Base-by-base conservation (phyloP, 1,139 yeast species). In the Blastobotrys petasosporus region DNA sequence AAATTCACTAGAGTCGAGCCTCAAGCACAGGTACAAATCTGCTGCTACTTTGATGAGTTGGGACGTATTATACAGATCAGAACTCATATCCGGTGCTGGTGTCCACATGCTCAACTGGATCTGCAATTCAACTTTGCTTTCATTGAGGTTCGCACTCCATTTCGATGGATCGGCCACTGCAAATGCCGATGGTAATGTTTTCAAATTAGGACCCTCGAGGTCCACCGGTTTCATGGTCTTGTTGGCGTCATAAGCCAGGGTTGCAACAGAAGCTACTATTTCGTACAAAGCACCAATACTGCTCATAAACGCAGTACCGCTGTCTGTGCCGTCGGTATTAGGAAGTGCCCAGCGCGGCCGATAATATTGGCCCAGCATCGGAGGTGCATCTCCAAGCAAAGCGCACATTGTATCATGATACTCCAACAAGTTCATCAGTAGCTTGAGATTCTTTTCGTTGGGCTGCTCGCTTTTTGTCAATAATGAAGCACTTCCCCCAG, bases 351-450 rank as follows among this genome's bases (percentile, higher is more conserved):
- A 39, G 32, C 39, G 37, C 38, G 46, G 25, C 45, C 45, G 13
- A 49, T 51, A 44, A 38, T 44, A 25, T 36, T 51, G 41, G 37
- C 48, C 20, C 37, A 51, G 38, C 32, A 44, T 16, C 7, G 54
- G 49, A 20, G 46, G 47, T 15, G 34, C 32, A 9, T 43, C 45
- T 9, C 44, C 29, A 16, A 50, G 23, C 9, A 52, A 35, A 11
- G 48, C 42, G 28, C 51, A 47, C 40, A 48, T 39, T 4, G 53
- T 48, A 36, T 52, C 54, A 35, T 54, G 56, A 45, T 53, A 53
- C 29, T 43, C 53, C 38, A 53, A 36, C 13, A 48, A 42, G 33
- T 45, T 45, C 23, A 44, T 30, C 16, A 52, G 37, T 34, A 41
- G 41, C 44, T 39, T 48, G 45, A 38, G 37, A 28, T 5, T 31